Evolutionary conservation across 2,329 filamentous ascomycete species (phyloP).

Genomic region (Fusarium oxysporum): DNA sequence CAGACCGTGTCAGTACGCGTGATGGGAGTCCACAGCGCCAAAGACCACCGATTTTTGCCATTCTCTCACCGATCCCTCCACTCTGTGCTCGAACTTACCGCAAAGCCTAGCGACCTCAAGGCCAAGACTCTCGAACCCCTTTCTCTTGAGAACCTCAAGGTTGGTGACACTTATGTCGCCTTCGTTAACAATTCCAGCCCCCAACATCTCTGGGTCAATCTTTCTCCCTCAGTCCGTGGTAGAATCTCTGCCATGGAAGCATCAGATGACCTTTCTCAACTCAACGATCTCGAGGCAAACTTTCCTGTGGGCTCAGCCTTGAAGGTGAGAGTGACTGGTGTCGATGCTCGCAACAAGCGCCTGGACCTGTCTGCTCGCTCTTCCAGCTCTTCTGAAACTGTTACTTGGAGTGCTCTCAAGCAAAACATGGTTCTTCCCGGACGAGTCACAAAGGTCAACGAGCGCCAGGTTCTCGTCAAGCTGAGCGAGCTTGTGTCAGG

Average conservation of each 20-base stretch:
- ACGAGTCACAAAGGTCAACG: constrained; percentile 85
- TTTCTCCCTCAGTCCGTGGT: constrained; percentile 89
- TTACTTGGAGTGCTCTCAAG: constrained; percentile 78
- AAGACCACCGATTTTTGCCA: constrained; percentile 90
- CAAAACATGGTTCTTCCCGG: constrained; percentile 85
- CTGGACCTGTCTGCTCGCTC: constrained; percentile 86
- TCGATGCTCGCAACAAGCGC: constrained; percentile 78
- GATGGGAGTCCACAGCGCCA: constrained; percentile 88
- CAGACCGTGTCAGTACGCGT: constrained; percentile 80
- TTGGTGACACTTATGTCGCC: constrained; percentile 78
- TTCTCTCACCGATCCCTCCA: constrained; percentile 87
- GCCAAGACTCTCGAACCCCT: constrained; percentile 61
- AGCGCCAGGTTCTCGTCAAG: constrained; percentile 86
- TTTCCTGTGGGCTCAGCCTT: constrained; percentile 94
- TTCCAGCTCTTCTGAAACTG: constrained; percentile 57
- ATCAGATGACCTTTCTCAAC: constrained; percentile 84
- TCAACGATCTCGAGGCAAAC: constrained; percentile 79
- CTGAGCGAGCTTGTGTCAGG: constrained; percentile 84
- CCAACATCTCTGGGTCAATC: constrained; percentile 87
- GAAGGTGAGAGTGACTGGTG: constrained; percentile 79
- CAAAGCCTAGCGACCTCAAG: constrained; percentile 76
- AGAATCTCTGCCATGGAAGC: constrained; percentile 85
- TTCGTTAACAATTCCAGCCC: constrained; percentile 92
- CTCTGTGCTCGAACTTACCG: constrained; percentile 87
- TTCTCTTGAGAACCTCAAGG: constrained; percentile 77